Percentiles rank a stretch among this genome's conserved stretches.
phyloP scores from a whole-genome alignment of 2,329 filamentous ascomycete genomes.

The Calonectria henricotiae region DNA sequence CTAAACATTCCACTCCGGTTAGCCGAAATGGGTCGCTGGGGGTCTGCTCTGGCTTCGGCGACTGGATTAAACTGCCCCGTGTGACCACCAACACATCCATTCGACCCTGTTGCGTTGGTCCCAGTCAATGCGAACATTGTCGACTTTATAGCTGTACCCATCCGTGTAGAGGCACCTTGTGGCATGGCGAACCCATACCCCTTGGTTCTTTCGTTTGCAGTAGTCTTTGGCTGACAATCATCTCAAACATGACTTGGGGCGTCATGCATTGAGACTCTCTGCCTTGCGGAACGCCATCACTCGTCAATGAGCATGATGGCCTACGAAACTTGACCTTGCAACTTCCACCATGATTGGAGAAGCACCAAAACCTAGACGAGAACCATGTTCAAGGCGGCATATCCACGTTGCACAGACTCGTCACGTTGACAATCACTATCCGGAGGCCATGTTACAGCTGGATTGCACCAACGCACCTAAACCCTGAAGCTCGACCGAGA shows the following conservation, averaged over 20 bases:
- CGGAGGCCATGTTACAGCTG: constrained; percentile 11
- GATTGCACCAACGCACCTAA: constrained; percentile 5
- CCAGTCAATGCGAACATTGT: background rate
- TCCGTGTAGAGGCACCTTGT: background rate
- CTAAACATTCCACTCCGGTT: background rate
- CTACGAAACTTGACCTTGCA: background rate
- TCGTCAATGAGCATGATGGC: background rate
- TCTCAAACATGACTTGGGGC: background rate
- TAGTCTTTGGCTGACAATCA: background rate
- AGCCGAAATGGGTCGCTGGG: background rate
- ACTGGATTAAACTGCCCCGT: constrained; percentile 3
- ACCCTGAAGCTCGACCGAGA: background rate
- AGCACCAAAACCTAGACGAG: background rate
- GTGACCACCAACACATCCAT: background rate
- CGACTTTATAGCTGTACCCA: background rate
- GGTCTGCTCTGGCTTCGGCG: background rate
- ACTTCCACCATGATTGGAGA: background rate
- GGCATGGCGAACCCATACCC: background rate
- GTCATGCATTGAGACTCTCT: background rate
- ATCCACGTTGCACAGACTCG: constrained; percentile 12
- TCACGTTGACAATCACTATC: background rate
- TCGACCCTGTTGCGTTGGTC: constrained; percentile 4
- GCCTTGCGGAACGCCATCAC: background rate
- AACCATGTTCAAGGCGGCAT: background rate
- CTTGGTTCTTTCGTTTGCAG: background rate